Base-by-base conservation (phyloP, 1,139 yeast genomes). In the Ogataea hybrid region DNA sequence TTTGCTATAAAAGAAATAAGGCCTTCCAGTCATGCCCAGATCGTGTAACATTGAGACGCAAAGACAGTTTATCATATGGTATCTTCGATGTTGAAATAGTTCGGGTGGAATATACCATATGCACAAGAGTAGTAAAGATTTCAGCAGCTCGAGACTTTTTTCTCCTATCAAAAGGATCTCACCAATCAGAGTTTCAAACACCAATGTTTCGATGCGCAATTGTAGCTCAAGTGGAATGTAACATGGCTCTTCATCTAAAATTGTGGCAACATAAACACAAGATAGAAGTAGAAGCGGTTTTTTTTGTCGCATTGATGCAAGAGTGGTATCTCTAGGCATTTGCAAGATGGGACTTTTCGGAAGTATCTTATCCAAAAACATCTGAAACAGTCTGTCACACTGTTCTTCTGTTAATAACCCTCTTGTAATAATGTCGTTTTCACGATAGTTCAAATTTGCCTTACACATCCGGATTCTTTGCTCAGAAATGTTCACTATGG, bases 31-130 rank as follows among this genome's bases (percentile, higher is more conserved):
- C 6, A 87, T 71, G 0, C 95, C 95, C 45, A 88, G 62, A 58
- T 89, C 96, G 50, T 79, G 83, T 2, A 85, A 73, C 63, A 89
- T 68, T 3, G 83, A 71, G n/a, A 83, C 79, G 38, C 89, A 77
- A 22, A 86, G 65, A 9, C 79, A 70, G 43, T 81, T 78, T 50
- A 86, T 70, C 43, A 87, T 65, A 58, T 86, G 94, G 51, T 82
- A 81, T 40, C 95, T 75, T 46, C 94, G 77, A 54, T 84, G 85
- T 51, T 81, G 84, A 50, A 85, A 84, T 52, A 86, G 68, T 61
- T 87, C 96, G 0, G 95, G 88, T 6, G 87, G 78, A 51, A 84
- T 86, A 59, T 87, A 87, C 95, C 96, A 89, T 27, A 82, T 62
- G 29, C 84, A 75, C 41, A 85, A 64, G 3, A 86, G 56, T 22